Evolutionary conservation across 2,329 filamentous ascomycete species (phyloP), one percentile per base, ranked within the genome.

Genomic region (Aureobasidium sp.): DNA sequence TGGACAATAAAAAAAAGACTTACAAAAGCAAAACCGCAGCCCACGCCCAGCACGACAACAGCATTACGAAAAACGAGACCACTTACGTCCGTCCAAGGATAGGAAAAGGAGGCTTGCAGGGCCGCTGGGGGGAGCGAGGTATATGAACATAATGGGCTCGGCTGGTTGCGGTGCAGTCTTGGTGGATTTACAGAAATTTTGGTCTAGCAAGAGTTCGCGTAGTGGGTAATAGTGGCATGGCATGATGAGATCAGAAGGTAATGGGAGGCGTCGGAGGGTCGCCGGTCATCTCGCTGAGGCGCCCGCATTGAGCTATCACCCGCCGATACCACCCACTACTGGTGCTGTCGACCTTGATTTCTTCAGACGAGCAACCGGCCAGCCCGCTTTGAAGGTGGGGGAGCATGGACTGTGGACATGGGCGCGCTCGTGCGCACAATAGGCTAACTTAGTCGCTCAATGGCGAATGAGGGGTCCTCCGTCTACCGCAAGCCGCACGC

Each of bases 1-100:
- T 44, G 34, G 41, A 49, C 2, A 34, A 15, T 6, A n/a, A n/a
- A 51, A n/a, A n/a, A 51, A 39, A 56, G 39, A 61, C 63, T 62
- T 37, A 66, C 64, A 66, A 66, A 62, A 66, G 57, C 56, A 63
- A 39, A 64, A 66, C 25, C 20, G 64, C 64, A 61, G 49, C 58
- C 57, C 60, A 60, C 52, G 44, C 61, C 58, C 63, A 64, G 55
- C 48, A 56, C 60, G 64, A 64, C 61, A 66, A 53, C 48, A 57
- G 60, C 64, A 66, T 66, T 57, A 63, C 53, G 63, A 48, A 63
- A 58, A 66, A 58, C 55, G 56, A 63, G 27, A 60, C 47, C 49
- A 48, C 27, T 39, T 51, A n/a, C 44, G 20, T 29, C 49, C 37
- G 39, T 25, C 36, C 45, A 61, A 37, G 25, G 47, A 45, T 49